phyloP scores from a whole-genome alignment of 1,284 basidiomycete species.

The Ceratobasidium theobromae region DNA sequence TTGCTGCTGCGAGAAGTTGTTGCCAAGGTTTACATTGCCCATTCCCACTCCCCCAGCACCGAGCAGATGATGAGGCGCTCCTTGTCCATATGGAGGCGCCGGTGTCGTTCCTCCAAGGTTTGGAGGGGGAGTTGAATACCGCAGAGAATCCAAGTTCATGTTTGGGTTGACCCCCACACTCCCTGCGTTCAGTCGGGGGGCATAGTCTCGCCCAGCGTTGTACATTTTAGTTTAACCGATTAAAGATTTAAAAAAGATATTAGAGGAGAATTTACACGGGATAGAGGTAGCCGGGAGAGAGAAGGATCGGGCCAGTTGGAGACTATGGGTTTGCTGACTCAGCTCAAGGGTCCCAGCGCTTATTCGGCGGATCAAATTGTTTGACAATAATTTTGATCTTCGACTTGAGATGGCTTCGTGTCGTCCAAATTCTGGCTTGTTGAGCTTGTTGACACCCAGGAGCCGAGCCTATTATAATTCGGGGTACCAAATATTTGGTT shows the following conservation, averaged over 20 bases:
- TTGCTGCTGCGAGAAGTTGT: conserved; percentile 24
- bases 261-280: neutral
- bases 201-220: conserved; percentile 24
- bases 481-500: too few species aligned
- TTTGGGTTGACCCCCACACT: conserved; percentile 29
- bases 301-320: neutral
- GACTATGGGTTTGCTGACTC: too few species aligned
- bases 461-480: too few species aligned
- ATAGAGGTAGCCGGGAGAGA: neutral
- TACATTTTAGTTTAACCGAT: neutral
- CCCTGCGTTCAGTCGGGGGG: conserved; percentile 23
- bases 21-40: conserved; percentile 10
- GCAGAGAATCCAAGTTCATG: conserved; percentile 25
- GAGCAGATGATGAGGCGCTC: conserved; percentile 20
- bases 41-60: conserved; percentile 14
- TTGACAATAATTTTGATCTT: too few species aligned
- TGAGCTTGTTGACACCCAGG: too few species aligned
- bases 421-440: too few species aligned
- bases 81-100: conserved; percentile 25
- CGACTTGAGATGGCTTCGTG: too few species aligned
- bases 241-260: neutral
- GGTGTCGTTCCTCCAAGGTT: conserved; percentile 23
- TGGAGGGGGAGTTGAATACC: conserved; percentile 24
- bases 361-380: too few species aligned
- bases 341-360: too few species aligned